Evolutionary conservation across 805 yeast genomes (phyloP), one percentile per base, ranked within the genome.

Genomic region (Wickerhamiella cacticola): DNA sequence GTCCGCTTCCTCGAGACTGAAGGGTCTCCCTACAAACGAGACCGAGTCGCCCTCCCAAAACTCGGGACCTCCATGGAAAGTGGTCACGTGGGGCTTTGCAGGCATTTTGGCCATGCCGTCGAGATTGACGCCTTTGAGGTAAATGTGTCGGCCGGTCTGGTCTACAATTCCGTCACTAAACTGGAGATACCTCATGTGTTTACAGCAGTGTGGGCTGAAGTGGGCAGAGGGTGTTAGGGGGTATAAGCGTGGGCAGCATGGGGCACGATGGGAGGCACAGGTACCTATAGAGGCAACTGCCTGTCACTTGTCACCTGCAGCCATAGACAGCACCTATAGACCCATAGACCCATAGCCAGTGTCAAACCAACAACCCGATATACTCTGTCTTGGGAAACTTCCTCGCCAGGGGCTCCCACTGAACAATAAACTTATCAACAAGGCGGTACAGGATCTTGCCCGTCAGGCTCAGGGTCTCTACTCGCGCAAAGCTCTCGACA

Each of bases 401-500:
- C 18, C 58, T 52, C 6, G 72, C 69, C 48, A 92, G 67, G 23
- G 70, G 68, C 23, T 75, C 75, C 98, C 98, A 92, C 62, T 92
- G 98, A 7, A 92, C 97, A 1, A 92, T 58, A 51, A 92, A 82
- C 19, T 88, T 68, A 60, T 86, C 82, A 3, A 79, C 70, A 3
- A 92, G 66, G 3, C 86, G 86, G 52, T 82, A 68, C 12, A 89
- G 59, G 16, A 92, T 61, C 42, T 64, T 59, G 0, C 97, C 98
- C 15, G 88, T 78, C 26, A 87, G 64, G 58, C 96, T 86, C 46
- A 92, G 69, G 2, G 68, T 65, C 47, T 71, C 68, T 8, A 87
- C 95, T 36, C 97, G 68, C 0, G 97, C 96, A 36, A 89, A 68
- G 43, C 92, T 80, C 63, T 89, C 97, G 22, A 89, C 68, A 59